Percentiles rank a stretch among this genome's conserved stretches.
These are phyloP conservation scores for Cicer chorassanicum DNA, from an alignment of 306 rosid genomes.

Conservation along the genomic window DNA sequence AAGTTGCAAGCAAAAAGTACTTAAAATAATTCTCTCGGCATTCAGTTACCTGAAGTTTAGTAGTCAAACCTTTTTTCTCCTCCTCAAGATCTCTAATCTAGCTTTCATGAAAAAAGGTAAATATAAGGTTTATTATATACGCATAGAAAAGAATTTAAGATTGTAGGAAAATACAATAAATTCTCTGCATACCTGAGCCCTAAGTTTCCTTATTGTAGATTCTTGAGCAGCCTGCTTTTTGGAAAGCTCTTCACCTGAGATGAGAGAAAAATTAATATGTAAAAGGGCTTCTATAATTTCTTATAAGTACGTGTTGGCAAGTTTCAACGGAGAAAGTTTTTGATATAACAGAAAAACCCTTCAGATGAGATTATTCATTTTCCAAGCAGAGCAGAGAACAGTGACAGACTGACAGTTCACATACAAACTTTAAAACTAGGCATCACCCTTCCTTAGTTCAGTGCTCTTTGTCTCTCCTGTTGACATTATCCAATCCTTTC, in stretches of 20 bases:
- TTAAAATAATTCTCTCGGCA: conserved; percentile 30
- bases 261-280: conserved; percentile 33
- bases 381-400: conserved; percentile 20
- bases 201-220: conserved; percentile 80
- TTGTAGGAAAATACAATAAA: conserved; percentile 41
- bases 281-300: conserved; percentile 30
- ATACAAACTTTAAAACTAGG: conserved; percentile 9
- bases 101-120: conserved; percentile 63
- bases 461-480: conserved; percentile 23
- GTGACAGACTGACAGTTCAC: not conserved
- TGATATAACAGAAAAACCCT: conserved; percentile 26
- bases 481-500: conserved; percentile 30
- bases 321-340: conserved; percentile 21
- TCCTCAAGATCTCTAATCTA: conserved; percentile 99
- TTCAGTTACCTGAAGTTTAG: conserved; percentile 90
- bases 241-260: conserved; percentile 97
- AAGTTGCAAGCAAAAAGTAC: conserved; percentile 24
- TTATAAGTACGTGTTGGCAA: conserved; percentile 25
- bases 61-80: conserved; percentile 93
- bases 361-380: conserved; percentile 31
- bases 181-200: conserved; percentile 80
- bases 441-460: conserved; percentile 33
- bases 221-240: conserved; percentile 99
- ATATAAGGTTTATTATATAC: conserved; percentile 37
- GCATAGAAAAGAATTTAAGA: conserved; percentile 31